Evolutionary conservation across 495 filamentous ascomycete genomes (phyloP), one percentile per base, ranked within the genome.

Genomic region (Pseudotulostoma volvatum): DNA sequence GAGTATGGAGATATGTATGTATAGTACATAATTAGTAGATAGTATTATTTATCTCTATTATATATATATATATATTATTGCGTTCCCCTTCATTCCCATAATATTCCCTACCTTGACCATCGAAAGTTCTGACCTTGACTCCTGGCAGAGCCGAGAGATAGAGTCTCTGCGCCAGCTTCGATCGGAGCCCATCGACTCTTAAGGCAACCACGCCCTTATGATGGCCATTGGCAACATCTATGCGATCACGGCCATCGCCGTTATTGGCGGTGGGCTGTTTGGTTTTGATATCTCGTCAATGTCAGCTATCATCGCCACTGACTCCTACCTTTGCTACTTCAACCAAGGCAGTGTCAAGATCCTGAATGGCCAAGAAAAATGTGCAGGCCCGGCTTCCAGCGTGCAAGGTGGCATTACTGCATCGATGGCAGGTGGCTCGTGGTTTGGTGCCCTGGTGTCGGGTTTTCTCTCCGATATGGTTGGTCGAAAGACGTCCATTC

Each of bases 201-300:
- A n/a, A n/a, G n/a, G n/a, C n/a, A n/a, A n/a, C n/a, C n/a, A n/a
- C n/a, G n/a, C n/a, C n/a, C n/a, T 20, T 25, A 50, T 25, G 15
- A 50, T 51, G 42, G 13, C 55, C 33, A 49, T 77, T 35, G 75
- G 77, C 14, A 84, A 83, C 49, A 68, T 83, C 42, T 84, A 84
- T 47, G 53, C 76, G 31, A 85, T 85, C 53, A 70, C 81, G 46
- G 75, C 76, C 55, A 71, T 81, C 56, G 70, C 79, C 50, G 77
- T 87, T 48, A 66, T 81, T 39, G 84, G 84, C 43, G 84, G 83
- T 54, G 77, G 71, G 34, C 69, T 87, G 13, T 88, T 92, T 45
- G 81, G 81, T 40, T 85, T 86, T 47, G 82, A 84, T 62, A 83
- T 85, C 53, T 70, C 70, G 41, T 83, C 79, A n/a, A 79, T 85